Evolutionary conservation across 345 rosid genomes (phyloP), one percentile per base, ranked within the genome.

Genomic region (Xanthoceras sorbifolium): DNA sequence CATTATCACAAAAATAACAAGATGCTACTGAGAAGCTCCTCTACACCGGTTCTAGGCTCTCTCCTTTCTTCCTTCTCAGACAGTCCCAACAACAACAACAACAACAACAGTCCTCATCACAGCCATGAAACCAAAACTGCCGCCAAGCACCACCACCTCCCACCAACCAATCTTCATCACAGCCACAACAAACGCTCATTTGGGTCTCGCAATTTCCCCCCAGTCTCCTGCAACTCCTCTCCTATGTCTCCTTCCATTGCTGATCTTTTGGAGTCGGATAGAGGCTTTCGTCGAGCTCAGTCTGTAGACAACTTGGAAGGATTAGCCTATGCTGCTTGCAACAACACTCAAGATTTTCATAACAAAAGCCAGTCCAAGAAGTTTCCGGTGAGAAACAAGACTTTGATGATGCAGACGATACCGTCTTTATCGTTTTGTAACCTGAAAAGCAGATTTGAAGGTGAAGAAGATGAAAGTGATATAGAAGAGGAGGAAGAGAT

Each of bases 21-120:
- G 36, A 90, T 89, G 92, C 20, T 91, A 72, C 85, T 91, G 8
- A 85, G 88, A 70, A 91, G 93, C 84, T 86, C 93, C 18, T 89
- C 93, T 50, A 91, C 93, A 0, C 95, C 95, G 1, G 66, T 91
- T 79, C 89, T 91, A 9, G 88, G 93, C 17, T 89, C 94, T 22
- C 88, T 91, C 44, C 78, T 89, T 17, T 29, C 88, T 1, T 83
- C 88, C 26, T 31, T 81, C 26, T 55, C 86, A 0, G 94, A 88
- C 5, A 82, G 82, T 54, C 86, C 89, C 6, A 80, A 20, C 67
- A 80, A 31, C 68, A 80, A 31, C 65, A 78, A 57, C 66, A 36
- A 20, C 71, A 74, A 7, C n/a, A n/a, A n/a, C n/a, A n/a, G n/a
- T n/a, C n/a, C n/a, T n/a, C n/a, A n/a, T 34, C 78, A 76, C 79